Evolutionary conservation across 2,329 filamentous ascomycete genomes (phyloP).

Genomic region (Aschersonia sp.): DNA sequence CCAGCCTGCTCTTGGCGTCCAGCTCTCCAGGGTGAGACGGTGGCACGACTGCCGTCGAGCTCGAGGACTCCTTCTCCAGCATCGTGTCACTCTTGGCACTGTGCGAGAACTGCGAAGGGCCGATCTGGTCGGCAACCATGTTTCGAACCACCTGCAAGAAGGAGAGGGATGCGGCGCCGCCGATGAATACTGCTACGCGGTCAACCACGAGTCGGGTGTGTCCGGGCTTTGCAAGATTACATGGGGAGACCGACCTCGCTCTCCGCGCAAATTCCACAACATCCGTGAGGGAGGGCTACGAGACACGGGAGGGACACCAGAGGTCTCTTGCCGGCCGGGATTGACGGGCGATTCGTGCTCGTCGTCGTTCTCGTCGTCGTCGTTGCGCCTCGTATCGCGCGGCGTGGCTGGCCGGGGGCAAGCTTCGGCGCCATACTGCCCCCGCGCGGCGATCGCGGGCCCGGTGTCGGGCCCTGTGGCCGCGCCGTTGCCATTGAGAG

Average conservation of each 20-base stretch:
- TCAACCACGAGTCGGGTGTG: background rate
- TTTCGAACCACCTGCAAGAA: conserved; percentile 39
- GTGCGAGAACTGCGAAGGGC: conserved; percentile 38
- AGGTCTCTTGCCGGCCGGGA: no score
- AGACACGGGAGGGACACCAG: background rate
- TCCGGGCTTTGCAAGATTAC: no score
- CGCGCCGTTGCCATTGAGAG: no score
- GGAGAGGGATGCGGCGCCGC: conserved; percentile 36
- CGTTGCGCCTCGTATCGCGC: no score
- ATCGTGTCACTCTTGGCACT: conserved; percentile 34
- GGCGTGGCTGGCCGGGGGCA: no score
- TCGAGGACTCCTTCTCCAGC: conserved; percentile 29
- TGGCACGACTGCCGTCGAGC: conserved; percentile 1
- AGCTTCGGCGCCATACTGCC: no score
- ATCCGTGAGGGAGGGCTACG: conserved; percentile 20
- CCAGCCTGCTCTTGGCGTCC: conserved; percentile 6
- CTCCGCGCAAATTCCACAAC: conserved; percentile 36
- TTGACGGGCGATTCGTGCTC: no score
- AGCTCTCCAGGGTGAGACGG: conserved; percentile 2
- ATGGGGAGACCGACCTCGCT: conserved; percentile 24
- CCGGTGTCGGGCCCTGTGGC: no score
- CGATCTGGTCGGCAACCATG: conserved; percentile 32
- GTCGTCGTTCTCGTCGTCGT: no score
- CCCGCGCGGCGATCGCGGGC: no score
- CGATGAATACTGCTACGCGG: conserved; percentile 25